Evolutionary conservation across 2,329 filamentous ascomycete genomes (phyloP).

Genomic region (Ramularia endophylla): DNA sequence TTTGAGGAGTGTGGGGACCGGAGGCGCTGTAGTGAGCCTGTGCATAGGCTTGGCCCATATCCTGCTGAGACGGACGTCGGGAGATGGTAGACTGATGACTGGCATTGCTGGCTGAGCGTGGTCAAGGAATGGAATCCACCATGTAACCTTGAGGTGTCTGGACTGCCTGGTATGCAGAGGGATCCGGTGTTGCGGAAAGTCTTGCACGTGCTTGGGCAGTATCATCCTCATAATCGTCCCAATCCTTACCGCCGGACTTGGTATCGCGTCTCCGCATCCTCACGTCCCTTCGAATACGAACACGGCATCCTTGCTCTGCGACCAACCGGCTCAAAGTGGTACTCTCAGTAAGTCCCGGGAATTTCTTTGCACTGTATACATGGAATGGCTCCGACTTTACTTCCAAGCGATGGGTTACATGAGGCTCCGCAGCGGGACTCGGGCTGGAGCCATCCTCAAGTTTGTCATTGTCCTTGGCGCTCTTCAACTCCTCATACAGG

Average conservation of each 20-base stretch:
- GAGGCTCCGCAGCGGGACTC: slow-evolving; percentile 44
- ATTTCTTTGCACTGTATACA: slow-evolving; percentile 97
- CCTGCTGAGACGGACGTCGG: slow-evolving; percentile 41
- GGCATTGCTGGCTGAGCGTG: slow-evolving; percentile 36
- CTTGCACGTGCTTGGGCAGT: slow-evolving; percentile 42
- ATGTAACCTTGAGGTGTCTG: slow-evolving; percentile 26
- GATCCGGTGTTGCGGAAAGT: slow-evolving; percentile 34
- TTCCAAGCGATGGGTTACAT: slow-evolving; percentile 80
- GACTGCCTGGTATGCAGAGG: slow-evolving; percentile 15
- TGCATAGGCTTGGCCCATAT: slow-evolving; percentile 39
- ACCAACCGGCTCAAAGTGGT: slow-evolving; percentile 84
- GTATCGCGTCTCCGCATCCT: slow-evolving; percentile 80
- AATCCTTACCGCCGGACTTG: slow-evolving; percentile 58
- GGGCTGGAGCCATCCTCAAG: slow-evolving; percentile 31
- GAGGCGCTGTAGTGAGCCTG: slow-evolving; percentile 31
- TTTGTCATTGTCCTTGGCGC: slow-evolving; percentile 68
- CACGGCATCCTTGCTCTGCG: slow-evolving; percentile 92
- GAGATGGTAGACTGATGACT: slow-evolving; percentile 30
- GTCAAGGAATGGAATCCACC: slow-evolving; percentile 28
- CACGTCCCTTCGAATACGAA: slow-evolving; percentile 89
- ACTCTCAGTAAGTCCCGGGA: slow-evolving; percentile 86
- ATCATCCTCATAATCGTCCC: slow-evolving; percentile 60
- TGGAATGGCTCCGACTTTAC: slow-evolving; percentile 82
- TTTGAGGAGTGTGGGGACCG: slow-evolving; percentile 35
- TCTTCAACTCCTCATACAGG: slow-evolving; percentile 89